Percentiles rank a stretch among this genome's conserved stretches.
Conservation (phyloP, 345 rosid genomes). For the Pistacia vera region DNA sequence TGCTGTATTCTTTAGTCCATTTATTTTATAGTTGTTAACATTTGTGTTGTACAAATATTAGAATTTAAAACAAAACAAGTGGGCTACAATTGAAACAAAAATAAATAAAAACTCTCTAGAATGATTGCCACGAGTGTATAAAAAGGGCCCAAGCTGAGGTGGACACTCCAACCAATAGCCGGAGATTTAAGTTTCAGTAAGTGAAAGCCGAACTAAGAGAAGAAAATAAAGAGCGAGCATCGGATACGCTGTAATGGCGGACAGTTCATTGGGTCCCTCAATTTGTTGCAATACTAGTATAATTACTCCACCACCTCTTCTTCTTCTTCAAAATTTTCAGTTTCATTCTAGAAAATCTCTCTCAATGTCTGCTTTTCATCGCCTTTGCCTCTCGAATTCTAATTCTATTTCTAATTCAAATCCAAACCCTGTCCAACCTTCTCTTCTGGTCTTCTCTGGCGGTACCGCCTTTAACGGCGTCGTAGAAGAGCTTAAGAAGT, state of each 20-base stretch:
- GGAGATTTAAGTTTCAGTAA: neutral
- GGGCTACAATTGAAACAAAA: neutral
- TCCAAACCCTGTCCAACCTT: slow-evolving; percentile 52
- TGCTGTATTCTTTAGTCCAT: too few relatives aligned
- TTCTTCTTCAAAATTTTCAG: slow-evolving; percentile 14
- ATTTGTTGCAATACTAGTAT: neutral
- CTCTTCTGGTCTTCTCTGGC: slow-evolving; percentile 93
- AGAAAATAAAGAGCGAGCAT: neutral
- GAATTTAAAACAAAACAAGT: too few relatives aligned
- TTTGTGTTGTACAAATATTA: too few relatives aligned
- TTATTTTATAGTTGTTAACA: too few relatives aligned
- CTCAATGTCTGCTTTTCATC: slow-evolving; percentile 29
- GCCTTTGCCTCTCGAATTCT: slow-evolving; percentile 38
- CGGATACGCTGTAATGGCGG: slow-evolving; percentile 51
- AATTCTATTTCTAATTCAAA: slow-evolving; percentile 35
- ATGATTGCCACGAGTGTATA: neutral
- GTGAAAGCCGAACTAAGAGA: neutral
- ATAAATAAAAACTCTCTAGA: neutral
- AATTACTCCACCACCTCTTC: neutral
- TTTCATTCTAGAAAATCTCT: slow-evolving; percentile 12
- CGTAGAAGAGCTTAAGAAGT: slow-evolving; percentile 81
- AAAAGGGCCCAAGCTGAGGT: neutral
- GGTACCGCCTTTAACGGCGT: slow-evolving; percentile 97
- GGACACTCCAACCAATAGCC: neutral
- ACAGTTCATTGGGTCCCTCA: slow-evolving; percentile 43